These are phyloP conservation scores for Areca catechu DNA, from an alignment of 176 grass and related monocot genomes.

Conservation along the genomic window DNA sequence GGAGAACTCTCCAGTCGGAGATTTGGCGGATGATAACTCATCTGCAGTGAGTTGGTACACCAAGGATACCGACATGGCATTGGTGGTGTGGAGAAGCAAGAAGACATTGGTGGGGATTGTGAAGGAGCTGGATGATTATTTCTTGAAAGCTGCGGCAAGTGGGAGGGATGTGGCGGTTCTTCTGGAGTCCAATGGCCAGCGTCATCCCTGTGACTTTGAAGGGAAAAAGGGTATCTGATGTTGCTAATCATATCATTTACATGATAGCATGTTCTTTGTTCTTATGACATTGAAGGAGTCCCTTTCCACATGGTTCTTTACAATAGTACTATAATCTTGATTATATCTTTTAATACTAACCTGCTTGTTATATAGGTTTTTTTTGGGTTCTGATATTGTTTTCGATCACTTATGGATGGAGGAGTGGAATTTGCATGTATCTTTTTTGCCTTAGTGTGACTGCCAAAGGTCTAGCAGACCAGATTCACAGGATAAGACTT, in stretches of 20 bases:
- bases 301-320: too few relatives aligned
- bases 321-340: too few relatives aligned
- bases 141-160: conserved; percentile 84
- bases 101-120: conserved; percentile 56
- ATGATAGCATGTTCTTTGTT: neutral
- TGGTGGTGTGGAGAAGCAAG: conserved; percentile 33
- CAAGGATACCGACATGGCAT: conserved; percentile 48
- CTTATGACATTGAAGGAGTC: neutral
- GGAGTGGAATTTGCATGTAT: too few relatives aligned
- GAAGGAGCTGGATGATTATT: conserved; percentile 88
- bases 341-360: too few relatives aligned
- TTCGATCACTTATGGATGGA: too few relatives aligned
- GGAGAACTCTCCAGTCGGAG: conserved; percentile 20
- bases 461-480: too few relatives aligned
- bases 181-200: conserved; percentile 53
- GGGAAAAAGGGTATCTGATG: conserved; percentile 51
- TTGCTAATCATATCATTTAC: too few relatives aligned
- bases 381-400: too few relatives aligned
- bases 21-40: conserved; percentile 43
- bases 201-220: conserved; percentile 39
- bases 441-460: too few relatives aligned
- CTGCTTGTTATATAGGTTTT: too few relatives aligned
- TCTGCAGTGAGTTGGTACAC: conserved; percentile 51
- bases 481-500: too few relatives aligned
- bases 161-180: conserved; percentile 64